phyloP scores from a whole-genome alignment of 345 rosid genomes.

The Eucalyptus viminalis region DNA sequence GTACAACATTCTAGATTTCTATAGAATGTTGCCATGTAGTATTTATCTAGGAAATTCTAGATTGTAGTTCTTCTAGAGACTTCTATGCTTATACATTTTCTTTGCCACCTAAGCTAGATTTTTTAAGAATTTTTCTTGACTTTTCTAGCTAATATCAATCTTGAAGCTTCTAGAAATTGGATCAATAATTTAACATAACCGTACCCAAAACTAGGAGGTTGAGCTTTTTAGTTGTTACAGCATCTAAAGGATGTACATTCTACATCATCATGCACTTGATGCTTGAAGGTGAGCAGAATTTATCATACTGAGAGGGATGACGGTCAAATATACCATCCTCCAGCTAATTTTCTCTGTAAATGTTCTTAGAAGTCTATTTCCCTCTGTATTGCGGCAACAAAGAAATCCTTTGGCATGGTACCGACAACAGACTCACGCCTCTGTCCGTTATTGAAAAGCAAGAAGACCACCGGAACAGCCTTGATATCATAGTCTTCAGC shows the following conservation, averaged over 20 bases:
- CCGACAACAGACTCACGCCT: constrained; percentile 66
- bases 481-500: constrained; percentile 76
- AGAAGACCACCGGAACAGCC: constrained; percentile 80
- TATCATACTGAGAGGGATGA: background rate
- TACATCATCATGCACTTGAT: background rate
- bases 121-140: too few species aligned
- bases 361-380: constrained; percentile 36
- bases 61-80: too few species aligned
- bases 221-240: background rate
- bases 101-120: too few species aligned
- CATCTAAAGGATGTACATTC: background rate
- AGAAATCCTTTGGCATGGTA: constrained; percentile 94
- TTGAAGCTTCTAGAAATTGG: too few species aligned
- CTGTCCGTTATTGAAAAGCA: constrained; percentile 79
- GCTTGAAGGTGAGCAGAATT: background rate
- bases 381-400: constrained; percentile 80
- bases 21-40: too few species aligned
- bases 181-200: too few species aligned
- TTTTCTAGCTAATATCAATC: too few species aligned
- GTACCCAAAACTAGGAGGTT: background rate
- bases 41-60: too few species aligned
- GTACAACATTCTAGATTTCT: too few species aligned
- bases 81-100: too few species aligned
- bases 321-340: background rate
- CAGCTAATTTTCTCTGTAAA: background rate